Evolutionary conservation across 306 rosid genomes (phyloP).

Genomic region (Begonia fuchsioides): DNA sequence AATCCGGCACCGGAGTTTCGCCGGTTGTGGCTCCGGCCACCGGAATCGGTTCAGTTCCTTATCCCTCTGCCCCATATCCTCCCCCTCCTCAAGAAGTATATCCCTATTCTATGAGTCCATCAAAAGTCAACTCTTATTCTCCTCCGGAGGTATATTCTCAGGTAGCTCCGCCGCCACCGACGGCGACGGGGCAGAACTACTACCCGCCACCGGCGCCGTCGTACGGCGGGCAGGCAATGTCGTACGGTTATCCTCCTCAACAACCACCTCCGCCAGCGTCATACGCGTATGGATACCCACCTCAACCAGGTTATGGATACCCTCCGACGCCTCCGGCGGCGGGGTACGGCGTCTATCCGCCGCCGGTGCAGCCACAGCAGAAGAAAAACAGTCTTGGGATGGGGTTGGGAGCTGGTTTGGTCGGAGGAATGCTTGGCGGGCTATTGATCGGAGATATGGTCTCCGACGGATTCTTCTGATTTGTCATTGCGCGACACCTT

Average conservation of each 20-base stretch:
- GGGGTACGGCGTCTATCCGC: conserved; percentile 6
- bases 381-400: conserved; percentile 42
- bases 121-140: conserved; percentile 7
- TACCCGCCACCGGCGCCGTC: conserved; percentile 1
- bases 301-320: conserved; percentile 15
- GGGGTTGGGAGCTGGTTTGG: conserved; percentile 74
- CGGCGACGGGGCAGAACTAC: background rate
- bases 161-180: background rate
- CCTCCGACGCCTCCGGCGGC: conserved; percentile 16
- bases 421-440: conserved; percentile 71
- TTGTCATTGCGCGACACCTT: no score
- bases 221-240: no score
- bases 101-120: background rate
- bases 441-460: conserved; percentile 62
- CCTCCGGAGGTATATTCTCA: conserved; percentile 7
- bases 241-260: background rate
- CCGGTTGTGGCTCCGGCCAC: conserved; percentile 5
- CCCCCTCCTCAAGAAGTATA: conserved; percentile 4
- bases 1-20: background rate
- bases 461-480: conserved; percentile 19
- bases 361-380: conserved; percentile 19
- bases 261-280: background rate
- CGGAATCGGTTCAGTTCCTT: background rate
- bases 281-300: conserved; percentile 5
- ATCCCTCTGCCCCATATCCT: background rate